Conservation (phyloP, 1,139 yeast species). For the Scheffersomyces illinoinensis region DNA sequence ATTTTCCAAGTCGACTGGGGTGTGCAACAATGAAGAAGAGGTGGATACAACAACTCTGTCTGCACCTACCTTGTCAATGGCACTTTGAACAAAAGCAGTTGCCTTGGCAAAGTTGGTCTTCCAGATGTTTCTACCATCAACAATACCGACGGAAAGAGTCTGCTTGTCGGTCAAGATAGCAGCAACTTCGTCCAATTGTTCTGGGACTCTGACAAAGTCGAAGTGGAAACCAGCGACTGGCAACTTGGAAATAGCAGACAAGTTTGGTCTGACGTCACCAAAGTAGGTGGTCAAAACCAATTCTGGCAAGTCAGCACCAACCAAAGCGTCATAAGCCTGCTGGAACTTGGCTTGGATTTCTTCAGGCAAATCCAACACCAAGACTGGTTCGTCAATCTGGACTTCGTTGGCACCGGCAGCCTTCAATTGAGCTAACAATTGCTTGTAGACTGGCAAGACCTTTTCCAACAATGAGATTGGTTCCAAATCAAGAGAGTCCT, state of each 20-base stretch:
- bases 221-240: slow-evolving; percentile 96
- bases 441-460: slow-evolving; percentile 89
- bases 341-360: slow-evolving; percentile 82
- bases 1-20: slow-evolving; percentile 92
- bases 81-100: slow-evolving; percentile 75
- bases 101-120: slow-evolving; percentile 92
- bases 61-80: slow-evolving; percentile 80
- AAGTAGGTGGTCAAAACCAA: slow-evolving; percentile 87
- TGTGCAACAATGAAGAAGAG: slow-evolving; percentile 95
- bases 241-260: slow-evolving; percentile 80
- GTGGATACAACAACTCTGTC: slow-evolving; percentile 91
- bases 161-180: slow-evolving; percentile 65
- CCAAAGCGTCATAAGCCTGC: slow-evolving; percentile 76
- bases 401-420: slow-evolving; percentile 94
- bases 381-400: slow-evolving; percentile 96
- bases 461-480: slow-evolving; percentile 88
- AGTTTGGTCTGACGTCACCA: slow-evolving; percentile 98
- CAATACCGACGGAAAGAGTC: slow-evolving; percentile 91
- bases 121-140: slow-evolving; percentile 99
- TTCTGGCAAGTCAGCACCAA: slow-evolving; percentile 69
- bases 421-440: slow-evolving; percentile 81
- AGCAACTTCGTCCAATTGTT: slow-evolving; percentile 85
- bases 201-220: slow-evolving; percentile 95
- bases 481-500: slow-evolving; percentile 92
- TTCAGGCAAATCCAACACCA: slow-evolving; percentile 90